These are phyloP conservation scores for Pseudogymnoascus destructans DNA, from an alignment of 2,329 filamentous ascomycete genomes.

Conservation along the genomic window DNA sequence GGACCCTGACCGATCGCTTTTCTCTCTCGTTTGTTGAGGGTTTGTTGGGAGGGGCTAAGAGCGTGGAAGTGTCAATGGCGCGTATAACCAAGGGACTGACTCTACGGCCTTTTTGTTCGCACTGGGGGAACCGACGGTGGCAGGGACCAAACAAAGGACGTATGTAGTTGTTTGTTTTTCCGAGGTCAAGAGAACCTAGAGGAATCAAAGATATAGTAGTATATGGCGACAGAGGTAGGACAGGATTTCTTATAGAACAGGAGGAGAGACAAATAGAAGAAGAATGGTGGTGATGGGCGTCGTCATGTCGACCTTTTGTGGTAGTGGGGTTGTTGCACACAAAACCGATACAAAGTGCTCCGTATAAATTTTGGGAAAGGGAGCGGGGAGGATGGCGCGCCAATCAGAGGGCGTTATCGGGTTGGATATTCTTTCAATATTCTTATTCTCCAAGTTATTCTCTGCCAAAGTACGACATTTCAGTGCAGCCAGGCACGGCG, in stretches of 20 bases:
- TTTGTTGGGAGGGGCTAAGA: not conserved
- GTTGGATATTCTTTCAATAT: not conserved
- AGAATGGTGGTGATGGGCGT: not conserved
- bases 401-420: not conserved
- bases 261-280: not conserved
- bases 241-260: not conserved
- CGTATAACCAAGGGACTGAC: not conserved
- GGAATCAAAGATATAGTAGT: not conserved
- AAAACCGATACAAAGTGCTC: not conserved
- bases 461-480: not conserved
- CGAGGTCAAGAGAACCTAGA: not conserved
- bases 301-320: conserved; percentile 4
- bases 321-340: conserved; percentile 4
- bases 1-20: not conserved
- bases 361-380: not conserved
- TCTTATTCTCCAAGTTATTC: no score
- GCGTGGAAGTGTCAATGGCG: not conserved
- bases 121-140: not conserved
- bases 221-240: not conserved
- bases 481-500: not conserved
- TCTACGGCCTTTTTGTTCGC: not conserved
- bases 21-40: not conserved
- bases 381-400: not conserved
- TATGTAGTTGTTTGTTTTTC: not conserved
- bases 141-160: not conserved